Evolutionary conservation across 371 early-diverging fungal genomes (phyloP).

Genomic region (Circinella umbellata): DNA sequence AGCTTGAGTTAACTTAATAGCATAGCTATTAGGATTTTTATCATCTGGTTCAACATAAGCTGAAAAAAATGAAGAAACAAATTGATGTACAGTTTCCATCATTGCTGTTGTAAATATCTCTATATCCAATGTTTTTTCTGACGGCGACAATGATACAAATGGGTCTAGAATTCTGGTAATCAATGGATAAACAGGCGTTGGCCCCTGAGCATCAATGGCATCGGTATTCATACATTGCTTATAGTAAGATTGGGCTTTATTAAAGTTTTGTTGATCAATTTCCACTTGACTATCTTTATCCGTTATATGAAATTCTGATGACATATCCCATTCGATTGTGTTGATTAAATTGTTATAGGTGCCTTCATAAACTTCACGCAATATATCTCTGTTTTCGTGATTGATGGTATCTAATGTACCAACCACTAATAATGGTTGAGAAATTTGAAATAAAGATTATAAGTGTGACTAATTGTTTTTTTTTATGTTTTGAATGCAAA

Average conservation of each 20-base stretch:
- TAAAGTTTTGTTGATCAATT: constrained; percentile 37
- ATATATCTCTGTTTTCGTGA: constrained; percentile 35
- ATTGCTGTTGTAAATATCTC: background rate
- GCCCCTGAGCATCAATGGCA: constrained; percentile 43
- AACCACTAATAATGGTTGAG: constrained; percentile 22
- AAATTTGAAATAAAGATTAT: background rate
- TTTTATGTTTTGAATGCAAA: no score
- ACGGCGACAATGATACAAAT: background rate
- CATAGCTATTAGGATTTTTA: constrained; percentile 50
- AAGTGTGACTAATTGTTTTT: no score
- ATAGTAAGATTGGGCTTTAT: constrained; percentile 49
- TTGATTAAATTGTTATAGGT: constrained; percentile 26
- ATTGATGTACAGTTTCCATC: background rate
- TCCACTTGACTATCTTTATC: background rate
- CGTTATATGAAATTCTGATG: background rate
- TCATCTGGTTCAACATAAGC: constrained; percentile 36
- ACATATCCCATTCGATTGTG: background rate
- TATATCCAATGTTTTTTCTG: background rate
- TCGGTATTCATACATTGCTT: constrained; percentile 53
- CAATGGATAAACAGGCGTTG: constrained; percentile 46
- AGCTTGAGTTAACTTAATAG: constrained; percentile 50
- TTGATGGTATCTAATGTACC: constrained; percentile 35
- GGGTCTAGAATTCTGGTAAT: constrained; percentile 27
- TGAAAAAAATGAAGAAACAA: constrained; percentile 7
- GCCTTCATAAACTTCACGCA: constrained; percentile 30